Base-by-base conservation (phyloP, 2,329 filamentous ascomycete species). In the Rhexocercosporidium sp. region DNA sequence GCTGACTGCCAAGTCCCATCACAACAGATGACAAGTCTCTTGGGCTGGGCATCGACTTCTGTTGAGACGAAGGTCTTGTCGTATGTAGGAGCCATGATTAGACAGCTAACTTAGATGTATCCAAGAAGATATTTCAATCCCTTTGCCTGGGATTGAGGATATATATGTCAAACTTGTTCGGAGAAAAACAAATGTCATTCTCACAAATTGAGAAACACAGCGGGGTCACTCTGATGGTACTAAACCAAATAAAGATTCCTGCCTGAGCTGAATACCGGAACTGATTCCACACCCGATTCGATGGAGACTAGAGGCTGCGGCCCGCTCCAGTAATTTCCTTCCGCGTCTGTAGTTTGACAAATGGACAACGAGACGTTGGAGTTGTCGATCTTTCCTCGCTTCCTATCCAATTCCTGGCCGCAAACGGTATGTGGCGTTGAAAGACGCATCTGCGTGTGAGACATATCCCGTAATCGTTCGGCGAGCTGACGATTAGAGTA, bases 1-100 rank as follows among this genome's bases (percentile, higher is more conserved):
- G 62, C 66, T n/a, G 67, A 66, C 49, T 69, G 65, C 69, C 69
- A 71, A 51, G 69, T 71, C 5, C 69, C 69, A 63, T 70, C 69
- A 34, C 67, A 67, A 39, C 69, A 71, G 20, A 71, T 61, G 37
- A 71, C 56, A 39, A 73, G 62, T 25, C 69, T 37, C 57, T 69
- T 69, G 18, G 54, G 56, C 60, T 47, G 57, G 39, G 57, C 57
- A 60, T 60, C 57, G 57, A 60, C 57, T 34, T 60, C 57, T 34
- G 41, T 44, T 4, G 57, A 60, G 25, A 60, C 57, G 39, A 60
- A 60, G 3, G 57, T 60, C 16, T 60, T 60, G 22, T 60, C 57
- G 25, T 60, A 60, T 46, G 57, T 46, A 2, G 57, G 20, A 34
- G 57, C 39, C 57, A 60, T 60, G 8, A 20, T 18, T 11, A 25